A percentile compares a stretch with the other conserved stretches of the same genome.
Conservation (phyloP, 1,284 basidiomycete genomes). For the Naganishia albida region DNA sequence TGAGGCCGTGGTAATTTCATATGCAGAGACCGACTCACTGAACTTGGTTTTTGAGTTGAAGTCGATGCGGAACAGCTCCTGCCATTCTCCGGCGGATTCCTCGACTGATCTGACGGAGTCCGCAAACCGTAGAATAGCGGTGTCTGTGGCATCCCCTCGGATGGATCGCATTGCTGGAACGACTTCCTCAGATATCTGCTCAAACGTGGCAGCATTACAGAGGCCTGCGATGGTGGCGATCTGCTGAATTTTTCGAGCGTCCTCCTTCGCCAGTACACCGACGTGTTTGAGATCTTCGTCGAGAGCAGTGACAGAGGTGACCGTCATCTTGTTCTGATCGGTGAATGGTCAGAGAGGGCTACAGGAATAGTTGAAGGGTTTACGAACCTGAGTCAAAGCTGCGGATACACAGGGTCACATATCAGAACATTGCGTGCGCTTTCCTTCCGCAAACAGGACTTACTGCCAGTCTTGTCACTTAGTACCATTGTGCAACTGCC, state of each 20-base stretch:
- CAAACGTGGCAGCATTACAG: slow-evolving; percentile 66
- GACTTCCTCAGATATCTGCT: slow-evolving; percentile 49
- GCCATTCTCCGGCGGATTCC: slow-evolving; percentile 49
- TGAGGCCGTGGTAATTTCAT: too few species aligned
- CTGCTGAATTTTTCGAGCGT: slow-evolving; percentile 41
- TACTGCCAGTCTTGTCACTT: slow-evolving; percentile 61
- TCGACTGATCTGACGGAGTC: slow-evolving; percentile 56
- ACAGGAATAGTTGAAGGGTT: background rate
- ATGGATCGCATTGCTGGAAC: slow-evolving; percentile 58
- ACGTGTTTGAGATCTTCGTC: slow-evolving; percentile 50
- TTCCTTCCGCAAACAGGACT: background rate
- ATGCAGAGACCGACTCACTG: slow-evolving; percentile 42
- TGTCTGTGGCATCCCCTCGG: slow-evolving; percentile 67
- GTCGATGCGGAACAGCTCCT: slow-evolving; percentile 54
- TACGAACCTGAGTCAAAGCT: slow-evolving; percentile 21
- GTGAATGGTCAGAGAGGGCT: slow-evolving; percentile 41
- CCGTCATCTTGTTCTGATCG: slow-evolving; percentile 57
- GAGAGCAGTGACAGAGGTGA: slow-evolving; percentile 57
- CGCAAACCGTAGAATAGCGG: slow-evolving; percentile 64
- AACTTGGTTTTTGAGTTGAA: slow-evolving; percentile 71
- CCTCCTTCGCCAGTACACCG: slow-evolving; percentile 35
- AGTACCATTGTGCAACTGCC: slow-evolving; percentile 57
- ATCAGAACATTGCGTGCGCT: background rate
- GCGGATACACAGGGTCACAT: background rate
- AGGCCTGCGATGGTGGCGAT: slow-evolving; percentile 60